A percentile compares a stretch with the other conserved stretches of the same genome.
These are phyloP conservation scores for Microcos paniculata DNA, from an alignment of 345 rosid genomes.

Conservation along the genomic window DNA sequence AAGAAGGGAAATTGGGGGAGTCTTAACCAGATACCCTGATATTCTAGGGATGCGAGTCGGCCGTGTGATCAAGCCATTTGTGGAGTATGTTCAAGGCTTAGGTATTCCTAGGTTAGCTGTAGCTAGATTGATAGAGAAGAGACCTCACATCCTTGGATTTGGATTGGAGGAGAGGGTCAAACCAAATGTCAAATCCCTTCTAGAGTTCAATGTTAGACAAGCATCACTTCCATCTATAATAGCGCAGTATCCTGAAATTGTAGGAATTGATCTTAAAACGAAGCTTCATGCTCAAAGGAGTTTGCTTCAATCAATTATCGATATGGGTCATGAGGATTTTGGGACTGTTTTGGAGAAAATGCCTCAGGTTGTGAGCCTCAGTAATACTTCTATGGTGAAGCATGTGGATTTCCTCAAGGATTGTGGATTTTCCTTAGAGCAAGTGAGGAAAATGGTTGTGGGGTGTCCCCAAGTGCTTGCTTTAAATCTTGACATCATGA, in stretches of 20 bases:
- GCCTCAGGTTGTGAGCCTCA: constrained; percentile 82
- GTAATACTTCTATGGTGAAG: constrained; percentile 49
- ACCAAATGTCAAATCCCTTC: constrained; percentile 59
- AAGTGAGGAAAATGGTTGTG: constrained; percentile 64
- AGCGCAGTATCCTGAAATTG: constrained; percentile 88
- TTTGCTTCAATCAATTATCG: constrained; percentile 54
- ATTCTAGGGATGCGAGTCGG: constrained; percentile 91
- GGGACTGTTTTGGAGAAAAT: constrained; percentile 71
- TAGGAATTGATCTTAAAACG: constrained; percentile 63
- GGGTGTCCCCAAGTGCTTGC: constrained; percentile 93
- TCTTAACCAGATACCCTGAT: constrained; percentile 80
- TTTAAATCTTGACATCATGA: constrained; percentile 80
- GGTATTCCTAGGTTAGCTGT: constrained; percentile 80
- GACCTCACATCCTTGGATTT: constrained; percentile 79
- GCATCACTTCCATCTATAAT: constrained; percentile 62
- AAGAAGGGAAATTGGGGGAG: constrained; percentile 82
- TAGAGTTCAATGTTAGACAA: constrained; percentile 59
- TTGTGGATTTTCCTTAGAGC: constrained; percentile 62
- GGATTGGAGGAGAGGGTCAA: constrained; percentile 61
- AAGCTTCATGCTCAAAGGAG: constrained; percentile 59
- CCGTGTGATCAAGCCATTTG: constrained; percentile 79
- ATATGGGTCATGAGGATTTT: constrained; percentile 55
- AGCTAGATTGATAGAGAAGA: constrained; percentile 85
- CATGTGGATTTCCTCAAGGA: constrained; percentile 68
- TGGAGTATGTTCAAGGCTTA: constrained; percentile 72